These are phyloP conservation scores for Kalmanozyma brasiliensis DNA, from an alignment of 1,284 basidiomycete species.

Conservation along the genomic window DNA sequence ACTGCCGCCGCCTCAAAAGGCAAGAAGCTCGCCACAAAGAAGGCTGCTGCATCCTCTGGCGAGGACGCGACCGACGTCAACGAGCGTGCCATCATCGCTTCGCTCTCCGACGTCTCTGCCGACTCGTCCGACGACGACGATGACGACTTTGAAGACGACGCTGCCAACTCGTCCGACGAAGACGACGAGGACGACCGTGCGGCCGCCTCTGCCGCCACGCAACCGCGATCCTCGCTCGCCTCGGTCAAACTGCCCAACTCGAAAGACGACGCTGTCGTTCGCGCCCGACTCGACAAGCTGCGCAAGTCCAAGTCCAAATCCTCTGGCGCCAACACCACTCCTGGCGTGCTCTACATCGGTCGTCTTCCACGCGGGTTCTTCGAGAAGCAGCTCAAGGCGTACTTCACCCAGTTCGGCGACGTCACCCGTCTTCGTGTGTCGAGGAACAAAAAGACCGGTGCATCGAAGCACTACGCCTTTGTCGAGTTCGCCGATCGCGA, in stretches of 20 bases:
- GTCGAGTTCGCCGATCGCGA: slow-evolving; percentile 90
- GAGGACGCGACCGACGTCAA: slow-evolving; percentile 19
- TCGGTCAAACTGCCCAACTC: slow-evolving; percentile 60
- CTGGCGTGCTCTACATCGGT: slow-evolving; percentile 89
- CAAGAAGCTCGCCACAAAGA: slow-evolving; percentile 18
- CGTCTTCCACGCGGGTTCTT: slow-evolving; percentile 96
- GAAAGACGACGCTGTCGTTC: slow-evolving; percentile 61
- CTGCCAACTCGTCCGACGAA: slow-evolving; percentile 54
- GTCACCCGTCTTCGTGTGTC: slow-evolving; percentile 89
- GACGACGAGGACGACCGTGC: slow-evolving; percentile 58
- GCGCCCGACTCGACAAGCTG: slow-evolving; percentile 56
- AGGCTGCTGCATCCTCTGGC: neutral
- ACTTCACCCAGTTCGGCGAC: slow-evolving; percentile 94
- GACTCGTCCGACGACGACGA: slow-evolving; percentile 30
- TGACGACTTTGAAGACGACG: slow-evolving; percentile 27
- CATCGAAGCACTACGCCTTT: slow-evolving; percentile 96
- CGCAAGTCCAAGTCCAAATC: slow-evolving; percentile 28
- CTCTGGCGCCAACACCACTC: slow-evolving; percentile 46
- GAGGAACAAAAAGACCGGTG: slow-evolving; percentile 94
- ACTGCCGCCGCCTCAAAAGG: slow-evolving; percentile 8
- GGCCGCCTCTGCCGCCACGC: slow-evolving; percentile 3
- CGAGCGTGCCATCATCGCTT: slow-evolving; percentile 36
- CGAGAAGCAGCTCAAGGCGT: slow-evolving; percentile 89
- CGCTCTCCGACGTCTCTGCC: slow-evolving; percentile 42
- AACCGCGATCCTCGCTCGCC: slow-evolving; percentile 30